Evolutionary conservation across 495 filamentous ascomycete genomes (phyloP), one percentile per base, ranked within the genome.

Genomic region (Daldinia caldariorum): DNA sequence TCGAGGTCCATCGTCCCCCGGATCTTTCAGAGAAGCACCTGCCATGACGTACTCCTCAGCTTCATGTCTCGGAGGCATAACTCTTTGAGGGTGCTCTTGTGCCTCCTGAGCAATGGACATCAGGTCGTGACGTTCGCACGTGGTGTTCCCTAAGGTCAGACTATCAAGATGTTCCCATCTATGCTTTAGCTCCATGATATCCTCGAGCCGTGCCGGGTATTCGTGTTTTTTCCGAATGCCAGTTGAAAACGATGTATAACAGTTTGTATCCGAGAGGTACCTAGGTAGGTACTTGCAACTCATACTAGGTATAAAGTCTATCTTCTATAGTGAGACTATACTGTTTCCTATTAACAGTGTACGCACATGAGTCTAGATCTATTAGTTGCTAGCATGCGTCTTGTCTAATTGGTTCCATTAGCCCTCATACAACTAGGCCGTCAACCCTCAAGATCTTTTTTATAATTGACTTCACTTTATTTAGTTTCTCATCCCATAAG

Each of bases 401-500:
- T 16, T 7, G n/a, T 32, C 12, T 32, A 14, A 9, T 29, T n/a
- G 12, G 26, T n/a, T 53, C 10, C 49, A 53, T 16, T 12, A 53
- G 43, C 12, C 49, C 43, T 22, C 51, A 2, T 20, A 6, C n/a
- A 26, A 26, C 26, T 26, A 26, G 26, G 26, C 58, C 13, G n/a
- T 10, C 20, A 20, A 13, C 43, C 18, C 43, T 45, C 7, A 20
- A 20, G 16, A 8, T 45, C 6, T 45, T 45, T 26, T 26, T 4
- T 7, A 45, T 43, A n/a, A 41, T n/a, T 47, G 22, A 32, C 16
- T 12, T 34, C 39, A 16, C 50, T 32, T 41, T 65, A 4, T 69
- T 35, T 35, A 7, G 34, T 35, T 77, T 51, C 35, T 67, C 69
- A 83, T 26, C 79, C 78, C 81, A 83, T 82, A 57, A 97, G 78